phyloP scores from a whole-genome alignment of 176 grass and related monocot species.

The Dendrocalamus sinicus region DNA sequence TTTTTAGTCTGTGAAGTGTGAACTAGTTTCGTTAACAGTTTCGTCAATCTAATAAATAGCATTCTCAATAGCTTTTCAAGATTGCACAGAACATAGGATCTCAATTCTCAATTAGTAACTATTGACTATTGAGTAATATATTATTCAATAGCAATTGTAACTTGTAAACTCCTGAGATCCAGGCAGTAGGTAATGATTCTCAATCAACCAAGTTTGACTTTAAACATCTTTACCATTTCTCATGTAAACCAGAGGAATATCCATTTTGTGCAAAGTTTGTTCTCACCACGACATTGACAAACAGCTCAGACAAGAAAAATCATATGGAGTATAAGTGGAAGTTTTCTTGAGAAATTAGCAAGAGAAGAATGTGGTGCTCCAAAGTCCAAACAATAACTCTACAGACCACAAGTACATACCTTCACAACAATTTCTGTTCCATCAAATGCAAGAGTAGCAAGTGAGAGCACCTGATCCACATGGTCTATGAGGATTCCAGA shows the following conservation, averaged over 20 bases:
- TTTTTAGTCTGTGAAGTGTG: neutral
- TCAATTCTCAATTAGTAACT: neutral
- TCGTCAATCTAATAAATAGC: slow-evolving; percentile 17
- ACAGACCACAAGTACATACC: slow-evolving; percentile 43
- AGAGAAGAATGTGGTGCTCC: slow-evolving; percentile 9
- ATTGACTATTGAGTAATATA: neutral
- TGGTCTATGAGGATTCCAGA: slow-evolving; percentile 73
- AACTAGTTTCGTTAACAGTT: neutral
- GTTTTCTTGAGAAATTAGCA: slow-evolving; percentile 7
- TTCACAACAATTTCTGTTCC: slow-evolving; percentile 81
- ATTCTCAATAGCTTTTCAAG: neutral
- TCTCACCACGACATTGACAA: neutral
- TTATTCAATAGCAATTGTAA: neutral
- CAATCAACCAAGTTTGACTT: slow-evolving; percentile 7
- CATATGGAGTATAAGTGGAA: neutral
- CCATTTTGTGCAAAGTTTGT: slow-evolving; percentile 5
- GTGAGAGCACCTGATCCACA: slow-evolving; percentile 79
- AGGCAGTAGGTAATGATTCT: neutral
- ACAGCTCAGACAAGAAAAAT: slow-evolving; percentile 3
- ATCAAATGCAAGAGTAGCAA: slow-evolving; percentile 89
- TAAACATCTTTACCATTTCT: neutral
- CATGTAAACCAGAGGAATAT: neutral
- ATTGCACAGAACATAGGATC: neutral
- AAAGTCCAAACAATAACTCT: slow-evolving; percentile 29
- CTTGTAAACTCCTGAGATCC: neutral